A percentile compares a stretch with the other conserved stretches of the same genome.
These are phyloP conservation scores for Zalaria sp. DNA, from an alignment of 2,329 filamentous ascomycete species.

Conservation along the genomic window DNA sequence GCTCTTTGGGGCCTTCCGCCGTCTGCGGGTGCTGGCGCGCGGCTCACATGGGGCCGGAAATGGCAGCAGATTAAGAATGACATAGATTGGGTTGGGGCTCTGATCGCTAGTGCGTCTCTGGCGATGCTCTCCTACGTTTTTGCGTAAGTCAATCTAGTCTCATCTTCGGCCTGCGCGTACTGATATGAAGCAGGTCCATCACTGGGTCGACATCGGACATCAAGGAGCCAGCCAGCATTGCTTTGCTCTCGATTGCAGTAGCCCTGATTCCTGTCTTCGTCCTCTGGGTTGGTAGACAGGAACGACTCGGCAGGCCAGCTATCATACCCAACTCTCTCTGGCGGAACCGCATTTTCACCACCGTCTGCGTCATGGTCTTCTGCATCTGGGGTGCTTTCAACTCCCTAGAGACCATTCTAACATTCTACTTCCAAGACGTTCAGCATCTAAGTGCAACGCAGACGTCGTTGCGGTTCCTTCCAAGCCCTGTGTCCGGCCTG, in stretches of 20 bases:
- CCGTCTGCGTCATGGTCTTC: slow-evolving; percentile 34
- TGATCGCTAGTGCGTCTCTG: slow-evolving; percentile 31
- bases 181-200: slow-evolving; percentile 6
- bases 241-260: slow-evolving; percentile 30
- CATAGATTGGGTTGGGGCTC: slow-evolving; percentile 40
- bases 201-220: slow-evolving; percentile 12
- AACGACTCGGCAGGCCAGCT: slow-evolving; percentile 31
- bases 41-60: slow-evolving; percentile 11
- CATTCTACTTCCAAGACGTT: slow-evolving; percentile 30
- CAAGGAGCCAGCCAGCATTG: slow-evolving; percentile 11
- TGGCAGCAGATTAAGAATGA: slow-evolving; percentile 22
- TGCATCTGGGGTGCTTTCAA: slow-evolving; percentile 24
- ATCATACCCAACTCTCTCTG: slow-evolving; percentile 50
- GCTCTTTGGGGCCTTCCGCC: slow-evolving; percentile 24
- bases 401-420: slow-evolving; percentile 23
- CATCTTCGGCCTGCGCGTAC: background rate
- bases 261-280: slow-evolving; percentile 35
- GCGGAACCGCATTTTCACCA: slow-evolving; percentile 42
- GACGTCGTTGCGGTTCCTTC: slow-evolving; percentile 28
- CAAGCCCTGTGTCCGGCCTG: slow-evolving; percentile 24
- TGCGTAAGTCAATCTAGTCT: slow-evolving; percentile 26
- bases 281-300: slow-evolving; percentile 39
- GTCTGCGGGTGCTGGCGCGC: slow-evolving; percentile 11
- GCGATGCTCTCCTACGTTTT: slow-evolving; percentile 40
- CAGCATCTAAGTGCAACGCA: slow-evolving; percentile 20